Evolutionary conservation across 108 stramenopile species (phyloP), one percentile per base, ranked within the genome.

Genomic region (Skeletonema potamos): DNA sequence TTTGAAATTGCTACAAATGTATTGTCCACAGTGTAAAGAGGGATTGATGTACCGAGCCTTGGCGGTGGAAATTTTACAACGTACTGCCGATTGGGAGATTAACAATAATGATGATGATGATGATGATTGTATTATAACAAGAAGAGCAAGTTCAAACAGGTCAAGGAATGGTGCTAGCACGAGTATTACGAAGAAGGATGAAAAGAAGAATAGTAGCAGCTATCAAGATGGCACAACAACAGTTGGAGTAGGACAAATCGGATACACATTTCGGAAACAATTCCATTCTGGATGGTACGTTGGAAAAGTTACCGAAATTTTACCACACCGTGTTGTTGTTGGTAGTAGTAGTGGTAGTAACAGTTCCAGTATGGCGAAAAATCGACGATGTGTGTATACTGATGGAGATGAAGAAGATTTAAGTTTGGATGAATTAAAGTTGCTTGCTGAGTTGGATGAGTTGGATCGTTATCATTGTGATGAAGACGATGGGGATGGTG

Each of bases 191-290:
- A n/a, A n/a, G n/a, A n/a, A n/a, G n/a, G n/a, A n/a, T n/a, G n/a
- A n/a, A n/a, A n/a, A n/a, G n/a, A n/a, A n/a, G n/a, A n/a, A n/a
- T n/a, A n/a, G n/a, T n/a, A n/a, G n/a, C n/a, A n/a, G n/a, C n/a
- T n/a, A n/a, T n/a, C n/a, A n/a, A n/a, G n/a, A n/a, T n/a, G n/a
- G n/a, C n/a, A 36, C 59, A 60, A 22, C 1, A 33, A 18, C 2
- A 61, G 37, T 39, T 15, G 37, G 30, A 27, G 26, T 77, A 0
- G 69, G 70, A 18, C 26, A 41, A 24, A 70, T 78, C 0, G 77
- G 77, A 55, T 78, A 78, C n/a, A 62, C 65, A 54, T 78, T 78
- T 62, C 77, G 77, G 6, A 78, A 78, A 46, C 44, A 70, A 15
- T 78, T 78, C 62, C 44, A 61, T 54, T 62, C 77, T 6, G 70